Base-by-base conservation (phyloP, 108 stramenopile genomes). In the Cyclotella choctawhatcheeana region DNA sequence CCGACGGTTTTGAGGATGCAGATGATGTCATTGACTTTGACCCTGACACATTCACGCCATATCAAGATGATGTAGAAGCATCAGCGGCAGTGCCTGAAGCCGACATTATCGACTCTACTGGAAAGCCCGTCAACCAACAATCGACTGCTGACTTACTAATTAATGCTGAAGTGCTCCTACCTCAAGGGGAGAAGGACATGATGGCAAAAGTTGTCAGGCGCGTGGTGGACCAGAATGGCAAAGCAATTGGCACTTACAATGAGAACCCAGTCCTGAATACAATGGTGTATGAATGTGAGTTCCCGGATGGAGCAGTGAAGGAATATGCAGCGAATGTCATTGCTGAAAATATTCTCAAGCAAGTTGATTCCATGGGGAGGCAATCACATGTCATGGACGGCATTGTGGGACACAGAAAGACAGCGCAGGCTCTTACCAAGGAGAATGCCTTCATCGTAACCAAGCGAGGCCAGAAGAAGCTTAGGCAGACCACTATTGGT, bases 301-400 rank as follows among this genome's bases (percentile, higher is more conserved):
- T 86, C 43, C 64, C 76, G 53, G 85, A 90, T 80, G 86, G 89
- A 6, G 21, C 21, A 22, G 64, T 66, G 0, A 47, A 68, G 31
- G 76, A 82, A 35, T 83, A 82, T 60, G 44, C 76, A 5, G 85
- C 76, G 20, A 90, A 90, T 67, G 45, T 82, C 13, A 83, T 90
- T 24, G 86, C 89, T 20, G 77, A 83, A 58, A 77, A 84, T 37
- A 54, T 89, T 2, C 31, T 74, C 3, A 22, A 34, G 3, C 76
- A 84, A 31, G 67, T 58, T 22, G 85, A 85, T 35, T 51, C 51
- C 24, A 70, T 72, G 13, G 83, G 86, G 5, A 35, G 70, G 74
- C 34, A 47, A 8, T 52, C 2, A n/a, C 1, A 32, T 48, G 29
- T 20, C 84, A 24, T 50, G n/a, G 18, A 50, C 18, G 48, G 48